Evolutionary conservation across 129 eudicot species (phyloP).

Genomic region (Tagetes patula): DNA sequence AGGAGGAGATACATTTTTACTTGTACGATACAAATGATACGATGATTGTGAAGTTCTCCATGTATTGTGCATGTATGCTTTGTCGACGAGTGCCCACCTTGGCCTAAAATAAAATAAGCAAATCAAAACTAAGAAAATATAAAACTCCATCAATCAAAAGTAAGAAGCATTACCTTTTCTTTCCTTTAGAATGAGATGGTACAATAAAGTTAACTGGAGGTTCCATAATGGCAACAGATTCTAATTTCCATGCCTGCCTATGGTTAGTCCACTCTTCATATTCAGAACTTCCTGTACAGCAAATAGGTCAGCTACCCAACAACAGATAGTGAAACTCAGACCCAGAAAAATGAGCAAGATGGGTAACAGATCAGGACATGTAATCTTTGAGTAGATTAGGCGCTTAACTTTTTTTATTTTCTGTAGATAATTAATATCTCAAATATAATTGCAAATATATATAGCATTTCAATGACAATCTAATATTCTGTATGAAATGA

Average conservation of each 20-base stretch:
- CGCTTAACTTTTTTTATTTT: not conserved
- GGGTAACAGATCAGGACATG: not conserved
- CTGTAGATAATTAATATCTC: not conserved
- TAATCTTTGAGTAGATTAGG: not conserved
- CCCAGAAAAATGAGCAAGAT: not conserved
- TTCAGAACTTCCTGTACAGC: slow-evolving; percentile 81
- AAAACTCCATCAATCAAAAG: not conserved
- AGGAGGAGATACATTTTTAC: slow-evolving; percentile 60
- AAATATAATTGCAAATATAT: not conserved
- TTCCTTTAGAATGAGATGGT: slow-evolving; percentile 71
- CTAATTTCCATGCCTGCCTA: slow-evolving; percentile 96
- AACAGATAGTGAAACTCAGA: not conserved
- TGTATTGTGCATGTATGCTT: slow-evolving; percentile 91
- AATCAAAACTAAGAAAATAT: slow-evolving; percentile 12
- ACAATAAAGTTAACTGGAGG: slow-evolving; percentile 80
- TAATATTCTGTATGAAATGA: not conserved
- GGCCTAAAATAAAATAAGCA: slow-evolving; percentile 52
- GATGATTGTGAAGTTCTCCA: slow-evolving; percentile 96
- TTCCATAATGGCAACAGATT: slow-evolving; percentile 89
- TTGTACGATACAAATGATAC: slow-evolving; percentile 77
- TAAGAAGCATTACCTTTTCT: slow-evolving; percentile 54
- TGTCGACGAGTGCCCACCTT: slow-evolving; percentile 92
- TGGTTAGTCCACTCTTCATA: slow-evolving; percentile 98
- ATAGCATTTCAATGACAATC: not conserved
- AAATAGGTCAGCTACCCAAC: slow-evolving; percentile 7